Evolutionary conservation across 129 eudicot genomes (phyloP).

Genomic region (Ambrosia artemisiifolia): DNA sequence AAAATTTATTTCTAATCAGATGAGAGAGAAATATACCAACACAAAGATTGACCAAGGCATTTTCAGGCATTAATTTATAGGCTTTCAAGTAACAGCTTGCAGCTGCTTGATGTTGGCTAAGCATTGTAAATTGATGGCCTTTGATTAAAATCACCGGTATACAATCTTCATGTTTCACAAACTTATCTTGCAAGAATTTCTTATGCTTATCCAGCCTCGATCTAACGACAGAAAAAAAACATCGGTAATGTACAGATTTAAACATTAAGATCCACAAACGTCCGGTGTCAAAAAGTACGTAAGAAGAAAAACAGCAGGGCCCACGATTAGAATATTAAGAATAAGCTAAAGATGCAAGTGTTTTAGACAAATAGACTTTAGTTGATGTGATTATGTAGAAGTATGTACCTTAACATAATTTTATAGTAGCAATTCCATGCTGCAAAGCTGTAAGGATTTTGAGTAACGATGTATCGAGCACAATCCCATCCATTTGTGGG

Average conservation of each 20-base stretch:
- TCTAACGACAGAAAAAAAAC: slow-evolving; percentile 4
- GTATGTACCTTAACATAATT: slow-evolving; percentile 60
- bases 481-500: slow-evolving; percentile 83
- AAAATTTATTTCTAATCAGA: neutral
- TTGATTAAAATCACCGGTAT: slow-evolving; percentile 67
- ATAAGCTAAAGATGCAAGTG: neutral
- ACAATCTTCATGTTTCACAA: slow-evolving; percentile 54
- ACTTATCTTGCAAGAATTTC: slow-evolving; percentile 63
- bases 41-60: slow-evolving; percentile 78
- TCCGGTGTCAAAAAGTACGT: neutral
- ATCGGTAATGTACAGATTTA: neutral
- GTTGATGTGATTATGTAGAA: too few relatives aligned
- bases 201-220: slow-evolving; percentile 58
- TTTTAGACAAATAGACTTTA: too few relatives aligned
- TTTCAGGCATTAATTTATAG: slow-evolving; percentile 79
- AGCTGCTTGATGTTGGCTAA: slow-evolving; percentile 84
- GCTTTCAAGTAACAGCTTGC: slow-evolving; percentile 86
- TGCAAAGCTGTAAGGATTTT: slow-evolving; percentile 80
- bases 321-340: neutral
- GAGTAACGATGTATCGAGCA: slow-evolving; percentile 73
- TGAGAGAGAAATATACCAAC: slow-evolving; percentile 45
- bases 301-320: neutral
- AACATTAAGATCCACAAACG: slow-evolving; percentile 9
- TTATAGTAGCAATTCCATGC: slow-evolving; percentile 96
- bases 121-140: slow-evolving; percentile 73